These are phyloP conservation scores for Capsella bursapastoris DNA, from an alignment of 345 rosid species.

Conservation along the genomic window DNA sequence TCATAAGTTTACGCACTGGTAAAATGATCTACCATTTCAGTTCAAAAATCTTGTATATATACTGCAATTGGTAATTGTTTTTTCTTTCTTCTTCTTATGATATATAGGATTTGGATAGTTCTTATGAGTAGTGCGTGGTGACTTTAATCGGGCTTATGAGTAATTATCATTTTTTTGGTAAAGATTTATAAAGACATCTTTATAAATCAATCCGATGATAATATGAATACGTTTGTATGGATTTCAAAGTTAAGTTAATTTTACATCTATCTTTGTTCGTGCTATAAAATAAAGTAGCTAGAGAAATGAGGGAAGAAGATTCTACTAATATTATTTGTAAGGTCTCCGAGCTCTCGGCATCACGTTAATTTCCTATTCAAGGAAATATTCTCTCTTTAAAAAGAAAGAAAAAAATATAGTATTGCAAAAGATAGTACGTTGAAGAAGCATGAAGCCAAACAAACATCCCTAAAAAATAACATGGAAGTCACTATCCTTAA, in stretches of 20 bases:
- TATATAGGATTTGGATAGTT: too few relatives aligned
- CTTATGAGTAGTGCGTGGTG: neutral
- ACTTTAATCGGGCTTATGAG: neutral
- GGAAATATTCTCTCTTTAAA: conserved; percentile 28
- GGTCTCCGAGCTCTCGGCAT: conserved; percentile 47
- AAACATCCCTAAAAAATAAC: neutral
- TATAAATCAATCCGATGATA: neutral
- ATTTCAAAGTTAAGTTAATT: conserved; percentile 4
- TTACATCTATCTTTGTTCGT: conserved; percentile 7
- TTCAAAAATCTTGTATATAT: neutral
- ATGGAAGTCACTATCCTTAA: conserved; percentile 1
- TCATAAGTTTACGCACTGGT: neutral
- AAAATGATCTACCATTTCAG: neutral
- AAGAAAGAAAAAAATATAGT: neutral
- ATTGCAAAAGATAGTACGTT: conserved; percentile 12
- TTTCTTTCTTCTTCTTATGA: neutral
- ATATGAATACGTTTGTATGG: neutral
- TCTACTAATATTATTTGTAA: conserved; percentile 36
- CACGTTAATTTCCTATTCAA: conserved; percentile 39
- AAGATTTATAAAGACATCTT: neutral
- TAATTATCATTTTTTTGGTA: neutral
- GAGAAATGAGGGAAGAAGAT: conserved; percentile 31
- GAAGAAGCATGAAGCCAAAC: conserved; percentile 9
- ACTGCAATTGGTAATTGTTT: neutral
- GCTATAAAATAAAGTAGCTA: conserved; percentile 18